Conservation (phyloP, 805 yeast genomes). For the Yamadazyma insecticola region DNA sequence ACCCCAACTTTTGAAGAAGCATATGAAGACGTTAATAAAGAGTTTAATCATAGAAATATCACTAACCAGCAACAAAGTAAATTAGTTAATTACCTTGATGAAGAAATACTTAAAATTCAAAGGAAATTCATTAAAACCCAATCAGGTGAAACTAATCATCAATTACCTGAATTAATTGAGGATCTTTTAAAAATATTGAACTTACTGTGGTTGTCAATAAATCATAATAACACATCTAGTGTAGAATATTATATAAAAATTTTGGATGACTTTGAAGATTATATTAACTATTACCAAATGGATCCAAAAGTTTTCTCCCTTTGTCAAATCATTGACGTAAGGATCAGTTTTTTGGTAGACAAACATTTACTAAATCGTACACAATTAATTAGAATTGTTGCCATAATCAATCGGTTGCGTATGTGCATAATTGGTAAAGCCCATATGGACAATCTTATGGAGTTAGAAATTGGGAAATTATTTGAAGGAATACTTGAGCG, state of each 20-base stretch:
- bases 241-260: slow-evolving; percentile 31
- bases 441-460: slow-evolving; percentile 16
- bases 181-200: slow-evolving; percentile 25
- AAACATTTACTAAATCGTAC: slow-evolving; percentile 19
- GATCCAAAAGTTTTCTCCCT: slow-evolving; percentile 4
- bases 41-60: slow-evolving; percentile 6
- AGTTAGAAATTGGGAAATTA: slow-evolving; percentile 32
- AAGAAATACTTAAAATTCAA: slow-evolving; percentile 28
- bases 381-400: slow-evolving; percentile 26
- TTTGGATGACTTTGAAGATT: slow-evolving; percentile 37
- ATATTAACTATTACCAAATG: slow-evolving; percentile 22
- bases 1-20: slow-evolving; percentile 29
- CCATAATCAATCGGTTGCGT: slow-evolving; percentile 30
- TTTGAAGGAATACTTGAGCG: slow-evolving; percentile 39
- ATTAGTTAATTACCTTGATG: slow-evolving; percentile 32
- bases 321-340: slow-evolving; percentile 9
- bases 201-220: slow-evolving; percentile 30
- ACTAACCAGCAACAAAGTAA: slow-evolving; percentile 30
- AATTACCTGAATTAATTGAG: slow-evolving; percentile 18
- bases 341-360: slow-evolving; percentile 7
- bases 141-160: slow-evolving; percentile 21
- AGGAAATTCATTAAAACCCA: slow-evolving; percentile 34
- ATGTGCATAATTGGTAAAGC: slow-evolving; percentile 23
- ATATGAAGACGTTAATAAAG: slow-evolving; percentile 10
- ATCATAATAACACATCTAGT: slow-evolving; percentile 26